These are phyloP conservation scores for Penicillium egyptiacum DNA, from an alignment of 495 filamentous ascomycete species.

Conservation along the genomic window DNA sequence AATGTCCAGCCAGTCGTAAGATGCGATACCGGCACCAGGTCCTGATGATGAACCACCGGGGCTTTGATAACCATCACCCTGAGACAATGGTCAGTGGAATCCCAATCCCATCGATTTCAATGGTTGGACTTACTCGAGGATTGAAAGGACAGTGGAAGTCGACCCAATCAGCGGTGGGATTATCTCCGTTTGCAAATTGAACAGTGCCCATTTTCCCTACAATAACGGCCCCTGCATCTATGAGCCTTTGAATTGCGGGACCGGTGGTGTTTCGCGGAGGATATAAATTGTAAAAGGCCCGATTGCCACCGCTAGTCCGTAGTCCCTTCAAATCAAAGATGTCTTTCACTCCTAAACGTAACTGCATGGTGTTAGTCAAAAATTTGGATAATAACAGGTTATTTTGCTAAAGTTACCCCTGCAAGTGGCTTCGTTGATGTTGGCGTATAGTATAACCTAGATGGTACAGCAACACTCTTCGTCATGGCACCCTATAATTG, in stretches of 20 bases:
- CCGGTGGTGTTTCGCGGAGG: slow-evolving; percentile 31
- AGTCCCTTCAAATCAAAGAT: slow-evolving; percentile 46
- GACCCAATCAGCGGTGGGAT: slow-evolving; percentile 40
- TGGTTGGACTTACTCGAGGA: slow-evolving; percentile 25
- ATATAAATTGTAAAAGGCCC: slow-evolving; percentile 42
- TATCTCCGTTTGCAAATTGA: slow-evolving; percentile 47
- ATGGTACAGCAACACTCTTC: slow-evolving; percentile 42
- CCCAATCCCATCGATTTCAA: no score
- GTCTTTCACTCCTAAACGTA: slow-evolving; percentile 48
- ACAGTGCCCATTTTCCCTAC: slow-evolving; percentile 50
- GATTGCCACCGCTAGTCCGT: slow-evolving; percentile 42
- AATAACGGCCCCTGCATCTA: slow-evolving; percentile 46
- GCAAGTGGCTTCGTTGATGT: slow-evolving; percentile 37
- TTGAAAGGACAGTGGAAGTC: slow-evolving; percentile 48
- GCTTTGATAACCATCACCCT: slow-evolving; percentile 45
- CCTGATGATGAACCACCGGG: slow-evolving; percentile 42
- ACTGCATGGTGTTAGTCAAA: slow-evolving; percentile 5
- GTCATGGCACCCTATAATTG: slow-evolving; percentile 19
- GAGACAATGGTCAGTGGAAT: neutral
- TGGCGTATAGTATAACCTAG: slow-evolving; percentile 39
- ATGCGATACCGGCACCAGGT: slow-evolving; percentile 36
- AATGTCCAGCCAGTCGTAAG: slow-evolving; percentile 46
- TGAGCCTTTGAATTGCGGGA: slow-evolving; percentile 36
- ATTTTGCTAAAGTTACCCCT: slow-evolving; percentile 15
- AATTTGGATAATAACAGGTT: no score